Conservation (phyloP, 495 filamentous ascomycete genomes). For the Trichoderma virens region DNA sequence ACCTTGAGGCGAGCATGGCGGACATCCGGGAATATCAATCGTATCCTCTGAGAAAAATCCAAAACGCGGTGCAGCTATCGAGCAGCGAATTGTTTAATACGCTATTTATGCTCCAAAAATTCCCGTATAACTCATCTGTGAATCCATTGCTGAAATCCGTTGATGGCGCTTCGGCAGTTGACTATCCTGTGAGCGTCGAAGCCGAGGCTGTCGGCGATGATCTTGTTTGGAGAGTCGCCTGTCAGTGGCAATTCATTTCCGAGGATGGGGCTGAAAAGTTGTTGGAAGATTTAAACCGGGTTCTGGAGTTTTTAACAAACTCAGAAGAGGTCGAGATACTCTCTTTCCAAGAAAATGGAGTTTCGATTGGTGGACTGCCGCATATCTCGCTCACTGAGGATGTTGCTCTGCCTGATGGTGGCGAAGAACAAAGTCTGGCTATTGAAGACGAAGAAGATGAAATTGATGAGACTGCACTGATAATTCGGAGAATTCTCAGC, state of each 20-base stretch:
- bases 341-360: conserved; percentile 34
- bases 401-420: no score
- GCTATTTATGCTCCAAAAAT: conserved; percentile 60
- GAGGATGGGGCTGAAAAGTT: conserved; percentile 34
- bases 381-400: not conserved
- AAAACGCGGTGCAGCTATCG: conserved; percentile 29
- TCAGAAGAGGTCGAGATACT: conserved; percentile 42
- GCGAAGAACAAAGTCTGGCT: accelerated
- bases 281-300: conserved; percentile 44
- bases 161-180: conserved; percentile 52
- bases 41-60: conserved; percentile 56
- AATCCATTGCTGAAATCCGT: conserved; percentile 46
- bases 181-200: conserved; percentile 75
- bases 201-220: conserved; percentile 51
- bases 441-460: conserved; percentile 6
- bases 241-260: conserved; percentile 47
- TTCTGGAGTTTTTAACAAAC: conserved; percentile 45
- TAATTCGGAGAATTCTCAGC: conserved; percentile 55
- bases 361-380: conserved; percentile 47
- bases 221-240: conserved; percentile 62
- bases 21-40: conserved; percentile 51
- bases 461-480: conserved; percentile 40
- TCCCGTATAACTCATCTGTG: not conserved
- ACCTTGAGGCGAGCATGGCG: conserved; percentile 55
- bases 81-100: conserved; percentile 51